Base-by-base conservation (phyloP, 805 yeast species). In the Vanderwaltozyma yarrowii region DNA sequence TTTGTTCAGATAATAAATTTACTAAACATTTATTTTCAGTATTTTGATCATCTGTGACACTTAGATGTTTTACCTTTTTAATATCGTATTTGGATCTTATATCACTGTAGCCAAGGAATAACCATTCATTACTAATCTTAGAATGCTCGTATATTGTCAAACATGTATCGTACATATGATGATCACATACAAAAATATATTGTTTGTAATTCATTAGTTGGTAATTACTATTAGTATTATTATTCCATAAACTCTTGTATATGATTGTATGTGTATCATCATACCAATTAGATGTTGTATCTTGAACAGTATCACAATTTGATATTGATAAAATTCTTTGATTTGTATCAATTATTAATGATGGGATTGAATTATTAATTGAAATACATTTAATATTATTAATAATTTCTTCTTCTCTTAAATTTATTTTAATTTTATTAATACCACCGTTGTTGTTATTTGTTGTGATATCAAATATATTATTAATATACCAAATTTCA, bases 131-230 rank as follows among this genome's bases (percentile, higher is more conserved):
- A 33, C 38, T 34, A 14, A 36, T 39, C 15, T 32, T 21, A 15
- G 38, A 33, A 33, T 42, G 32, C 20, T 38, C 42, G 33, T 44
- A 50, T 18, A 45, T 35, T 12, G 47, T 45, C 29, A 50, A 38
- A 15, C 40, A 40, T 19, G 52, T 50, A 9, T 46, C 50, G 39
- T 50, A 50, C 15, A 50, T 41, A 29, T 50, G 48, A 29, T 44
- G 43, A 32, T 48, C 46, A 19, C 37, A 34, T 12, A 42, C 41
- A 20, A 40, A 35, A n/a, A 45, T 20, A 20, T 41, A 44, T 30
- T 32, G 16, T 21, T 33, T 14, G 13, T 18, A 7, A 30, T 38
- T 17, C 21, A 15, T n/a, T 21, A 37, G 10, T 32, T 37, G 25
- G 10, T 32, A 16, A 16, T 37, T 30, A 10, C 14, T 5, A 6